Evolutionary conservation across 768 basidiomycete species (phyloP).

Genomic region (Inosperma sp.): DNA sequence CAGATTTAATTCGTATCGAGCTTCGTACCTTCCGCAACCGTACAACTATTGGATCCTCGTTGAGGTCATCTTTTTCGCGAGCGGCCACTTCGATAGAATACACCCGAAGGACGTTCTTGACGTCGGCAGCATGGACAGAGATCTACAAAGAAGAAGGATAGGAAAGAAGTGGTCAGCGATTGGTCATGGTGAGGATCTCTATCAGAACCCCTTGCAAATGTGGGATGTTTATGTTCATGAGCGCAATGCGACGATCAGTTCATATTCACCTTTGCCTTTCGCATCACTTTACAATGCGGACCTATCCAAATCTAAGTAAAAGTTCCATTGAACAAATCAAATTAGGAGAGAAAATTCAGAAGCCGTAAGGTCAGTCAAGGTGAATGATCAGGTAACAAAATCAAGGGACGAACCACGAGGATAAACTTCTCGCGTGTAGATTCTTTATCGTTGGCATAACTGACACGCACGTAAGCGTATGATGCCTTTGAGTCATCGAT

Average conservation of each 20-base stretch:
- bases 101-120: constrained; percentile 72
- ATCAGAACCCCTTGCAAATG: constrained; percentile 22
- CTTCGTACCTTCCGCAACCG: constrained; percentile 71
- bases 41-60: constrained; percentile 80
- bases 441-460: constrained; percentile 84
- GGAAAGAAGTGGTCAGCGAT: constrained; percentile 14
- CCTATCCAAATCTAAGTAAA: constrained; percentile 69
- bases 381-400: constrained; percentile 18
- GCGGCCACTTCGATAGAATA: constrained; percentile 90
- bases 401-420: constrained; percentile 47
- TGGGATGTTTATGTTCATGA: not conserved
- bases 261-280: constrained; percentile 75
- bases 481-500: constrained; percentile 74
- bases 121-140: constrained; percentile 86
- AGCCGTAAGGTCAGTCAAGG: not conserved
- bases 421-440: constrained; percentile 86
- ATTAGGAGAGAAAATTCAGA: not conserved
- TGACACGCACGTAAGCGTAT: constrained; percentile 79
- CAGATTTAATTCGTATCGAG: constrained; percentile 11
- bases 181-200: constrained; percentile 27
- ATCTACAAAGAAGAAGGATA: constrained; percentile 47
- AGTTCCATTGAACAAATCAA: constrained; percentile 10
- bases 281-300: constrained; percentile 79
- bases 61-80: constrained; percentile 75
- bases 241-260: constrained; percentile 9